These are phyloP conservation scores for Elsinoe arachidis DNA, from an alignment of 2,329 filamentous ascomycete genomes.

Conservation along the genomic window DNA sequence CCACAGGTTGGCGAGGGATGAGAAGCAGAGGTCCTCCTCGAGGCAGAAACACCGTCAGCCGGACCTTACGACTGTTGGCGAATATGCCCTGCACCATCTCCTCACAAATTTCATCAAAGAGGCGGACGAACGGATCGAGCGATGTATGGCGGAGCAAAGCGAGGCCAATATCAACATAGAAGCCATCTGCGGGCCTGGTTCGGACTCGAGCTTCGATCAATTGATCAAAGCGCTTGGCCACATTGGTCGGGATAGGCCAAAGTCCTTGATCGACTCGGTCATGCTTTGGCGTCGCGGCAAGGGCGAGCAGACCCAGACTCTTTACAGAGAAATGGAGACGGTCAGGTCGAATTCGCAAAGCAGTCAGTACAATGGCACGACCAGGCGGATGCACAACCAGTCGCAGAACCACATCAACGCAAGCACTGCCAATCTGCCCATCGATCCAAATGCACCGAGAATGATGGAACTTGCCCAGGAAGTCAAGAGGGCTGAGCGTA, in stretches of 20 bases:
- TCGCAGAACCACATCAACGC: slow-evolving; percentile 15
- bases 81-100: slow-evolving; percentile 92
- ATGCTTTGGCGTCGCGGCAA: slow-evolving; percentile 98
- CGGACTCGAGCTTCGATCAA: slow-evolving; percentile 85
- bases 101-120: slow-evolving; percentile 96
- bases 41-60: slow-evolving; percentile 56
- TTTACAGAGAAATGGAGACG: slow-evolving; percentile 25
- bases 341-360: slow-evolving; percentile 16
- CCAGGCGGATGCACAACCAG: slow-evolving; percentile 13
- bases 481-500: slow-evolving; percentile 52
- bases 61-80: slow-evolving; percentile 87
- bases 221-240: slow-evolving; percentile 87
- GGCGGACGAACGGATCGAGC: slow-evolving; percentile 91
- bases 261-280: slow-evolving; percentile 89
- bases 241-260: slow-evolving; percentile 88
- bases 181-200: slow-evolving; percentile 78
- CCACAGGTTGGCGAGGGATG: slow-evolving; percentile 35
- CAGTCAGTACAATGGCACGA: slow-evolving; percentile 9
- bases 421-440: slow-evolving; percentile 13
- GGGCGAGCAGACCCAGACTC: slow-evolving; percentile 63
- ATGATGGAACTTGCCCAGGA: slow-evolving; percentile 24
- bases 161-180: slow-evolving; percentile 80
- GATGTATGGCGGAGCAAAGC: slow-evolving; percentile 71
- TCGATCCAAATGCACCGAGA: slow-evolving; percentile 10
- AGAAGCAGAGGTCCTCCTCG: slow-evolving; percentile 65